These are phyloP conservation scores for Stipa capillata DNA, from an alignment of 176 grass and related monocot genomes.

Conservation along the genomic window DNA sequence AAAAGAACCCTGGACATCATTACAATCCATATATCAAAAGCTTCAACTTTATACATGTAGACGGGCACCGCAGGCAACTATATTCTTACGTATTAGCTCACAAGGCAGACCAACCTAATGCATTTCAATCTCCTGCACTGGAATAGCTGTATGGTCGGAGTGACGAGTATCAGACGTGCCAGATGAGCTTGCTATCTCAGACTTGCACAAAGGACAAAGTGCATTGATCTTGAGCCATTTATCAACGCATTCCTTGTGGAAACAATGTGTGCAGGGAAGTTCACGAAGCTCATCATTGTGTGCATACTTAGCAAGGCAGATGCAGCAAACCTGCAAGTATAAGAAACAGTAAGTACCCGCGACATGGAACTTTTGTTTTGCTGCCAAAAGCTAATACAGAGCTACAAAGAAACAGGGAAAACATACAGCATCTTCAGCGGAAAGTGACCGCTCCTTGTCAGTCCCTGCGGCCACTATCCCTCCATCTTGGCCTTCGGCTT, in stretches of 20 bases:
- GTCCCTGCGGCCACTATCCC: constrained; percentile 71
- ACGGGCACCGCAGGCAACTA: not conserved
- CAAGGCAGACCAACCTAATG: constrained; percentile 5
- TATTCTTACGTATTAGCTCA: not conserved
- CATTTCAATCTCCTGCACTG: constrained; percentile 36
- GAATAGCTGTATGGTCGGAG: constrained; percentile 8
- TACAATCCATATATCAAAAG: constrained; percentile 33
- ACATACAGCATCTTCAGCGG: constrained; percentile 81
- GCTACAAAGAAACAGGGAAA: not conserved
- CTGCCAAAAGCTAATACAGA: not conserved
- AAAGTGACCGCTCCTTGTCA: constrained; percentile 71
- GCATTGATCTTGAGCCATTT: constrained; percentile 99
- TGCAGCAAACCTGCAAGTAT: constrained; percentile 70
- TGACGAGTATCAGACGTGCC: constrained; percentile 27
- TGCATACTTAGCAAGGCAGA: constrained; percentile 81
- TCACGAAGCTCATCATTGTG: constrained; percentile 90
- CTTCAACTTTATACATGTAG: constrained; percentile 28
- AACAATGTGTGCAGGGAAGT: constrained; percentile 84
- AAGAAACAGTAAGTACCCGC: not conserved
- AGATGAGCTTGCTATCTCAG: constrained; percentile 46
- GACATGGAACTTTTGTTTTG: not conserved
- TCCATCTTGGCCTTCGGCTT: constrained; percentile 51
- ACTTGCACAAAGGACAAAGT: constrained; percentile 88
- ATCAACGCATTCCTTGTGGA: constrained; percentile 96
- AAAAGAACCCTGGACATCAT: not conserved